A percentile compares a stretch with the other conserved stretches of the same genome.
These are phyloP conservation scores for Tolypocladium endophyticum DNA, from an alignment of 2,329 filamentous ascomycete species.

Conservation along the genomic window DNA sequence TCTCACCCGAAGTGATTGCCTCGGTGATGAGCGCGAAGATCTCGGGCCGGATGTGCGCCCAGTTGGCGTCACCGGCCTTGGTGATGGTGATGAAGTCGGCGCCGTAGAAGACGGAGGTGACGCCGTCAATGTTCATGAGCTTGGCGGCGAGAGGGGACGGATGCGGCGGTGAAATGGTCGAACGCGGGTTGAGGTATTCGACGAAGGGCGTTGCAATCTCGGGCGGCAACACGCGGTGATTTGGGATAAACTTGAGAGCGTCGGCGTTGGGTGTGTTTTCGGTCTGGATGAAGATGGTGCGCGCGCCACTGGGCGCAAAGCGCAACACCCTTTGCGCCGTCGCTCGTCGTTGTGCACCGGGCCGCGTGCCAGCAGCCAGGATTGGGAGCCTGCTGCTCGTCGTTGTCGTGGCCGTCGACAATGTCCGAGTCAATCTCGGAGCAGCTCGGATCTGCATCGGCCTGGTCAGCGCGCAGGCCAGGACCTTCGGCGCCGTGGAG, in stretches of 20 bases:
- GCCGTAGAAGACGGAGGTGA: slow-evolving; percentile 92
- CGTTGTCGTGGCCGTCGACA: slow-evolving; percentile 2
- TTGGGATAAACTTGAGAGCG: slow-evolving; percentile 91
- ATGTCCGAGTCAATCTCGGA: slow-evolving; percentile 15
- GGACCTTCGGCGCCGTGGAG: slow-evolving; percentile 11
- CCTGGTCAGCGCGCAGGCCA: slow-evolving; percentile 13
- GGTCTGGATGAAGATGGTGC: slow-evolving; percentile 96
- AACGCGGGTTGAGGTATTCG: slow-evolving; percentile 83
- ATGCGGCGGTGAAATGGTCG: slow-evolving; percentile 78
- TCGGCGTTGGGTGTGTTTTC: slow-evolving; percentile 92
- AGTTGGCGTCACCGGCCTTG: slow-evolving; percentile 78
- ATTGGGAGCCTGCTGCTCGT: slow-evolving; percentile 6
- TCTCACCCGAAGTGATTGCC: slow-evolving; percentile 72
- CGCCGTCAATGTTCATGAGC: slow-evolving; percentile 86
- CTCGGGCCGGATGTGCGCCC: slow-evolving; percentile 92
- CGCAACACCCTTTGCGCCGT: not conserved
- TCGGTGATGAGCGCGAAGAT: slow-evolving; percentile 94
- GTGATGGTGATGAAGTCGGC: slow-evolving; percentile 94
- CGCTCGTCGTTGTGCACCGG: not conserved
- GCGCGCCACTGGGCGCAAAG: slow-evolving; percentile 24
- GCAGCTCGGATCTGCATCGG: slow-evolving; percentile 11
- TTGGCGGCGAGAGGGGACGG: slow-evolving; percentile 85
- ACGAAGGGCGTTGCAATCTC: slow-evolving; percentile 65
- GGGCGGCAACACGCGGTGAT: slow-evolving; percentile 73
- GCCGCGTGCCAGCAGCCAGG: slow-evolving; percentile 10